phyloP scores from a whole-genome alignment of 208 protist species.

The Trypanosoma cruzi region DNA sequence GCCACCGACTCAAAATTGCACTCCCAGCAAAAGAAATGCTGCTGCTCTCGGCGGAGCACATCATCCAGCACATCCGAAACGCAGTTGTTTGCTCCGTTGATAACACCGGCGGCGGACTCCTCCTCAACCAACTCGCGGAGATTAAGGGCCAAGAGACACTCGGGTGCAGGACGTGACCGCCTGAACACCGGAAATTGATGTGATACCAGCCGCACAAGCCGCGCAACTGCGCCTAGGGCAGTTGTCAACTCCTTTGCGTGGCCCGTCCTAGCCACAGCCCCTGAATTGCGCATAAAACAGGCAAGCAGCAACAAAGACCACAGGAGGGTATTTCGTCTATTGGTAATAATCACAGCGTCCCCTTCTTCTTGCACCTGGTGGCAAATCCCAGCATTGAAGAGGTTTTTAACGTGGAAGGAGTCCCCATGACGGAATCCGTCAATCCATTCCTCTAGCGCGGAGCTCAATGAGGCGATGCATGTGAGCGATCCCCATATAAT shows the following conservation, averaged over 20 bases:
- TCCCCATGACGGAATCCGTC: slow-evolving; percentile 8
- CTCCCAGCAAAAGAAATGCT: slow-evolving; percentile 15
- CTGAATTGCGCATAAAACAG: slow-evolving; percentile 17
- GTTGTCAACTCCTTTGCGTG: neutral
- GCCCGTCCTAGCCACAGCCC: neutral
- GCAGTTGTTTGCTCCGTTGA: neutral
- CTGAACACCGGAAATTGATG: slow-evolving; percentile 10
- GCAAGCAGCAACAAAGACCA: slow-evolving; percentile 23
- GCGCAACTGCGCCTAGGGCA: neutral
- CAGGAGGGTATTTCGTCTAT: slow-evolving; percentile 17
- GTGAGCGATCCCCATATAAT: slow-evolving; percentile 24
- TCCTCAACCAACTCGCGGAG: slow-evolving; percentile 18
- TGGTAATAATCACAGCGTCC: slow-evolving; percentile 5
- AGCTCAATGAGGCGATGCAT: slow-evolving; percentile 9
- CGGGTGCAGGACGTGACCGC: slow-evolving; percentile 23
- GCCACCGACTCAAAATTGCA: slow-evolving; percentile 10
- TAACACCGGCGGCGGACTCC: neutral
- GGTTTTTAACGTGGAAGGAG: slow-evolving; percentile 2
- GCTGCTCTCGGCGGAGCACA: slow-evolving; percentile 18
- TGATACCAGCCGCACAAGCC: slow-evolving; percentile 15
- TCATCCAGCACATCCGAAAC: slow-evolving; percentile 8
- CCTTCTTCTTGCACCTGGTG: neutral
- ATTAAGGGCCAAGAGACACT: slow-evolving; percentile 22
- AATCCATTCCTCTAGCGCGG: slow-evolving; percentile 7
- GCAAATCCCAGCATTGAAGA: neutral